Evolutionary conservation across 179 eudicot genomes (phyloP).

Genomic region (Spinacia oleracea): DNA sequence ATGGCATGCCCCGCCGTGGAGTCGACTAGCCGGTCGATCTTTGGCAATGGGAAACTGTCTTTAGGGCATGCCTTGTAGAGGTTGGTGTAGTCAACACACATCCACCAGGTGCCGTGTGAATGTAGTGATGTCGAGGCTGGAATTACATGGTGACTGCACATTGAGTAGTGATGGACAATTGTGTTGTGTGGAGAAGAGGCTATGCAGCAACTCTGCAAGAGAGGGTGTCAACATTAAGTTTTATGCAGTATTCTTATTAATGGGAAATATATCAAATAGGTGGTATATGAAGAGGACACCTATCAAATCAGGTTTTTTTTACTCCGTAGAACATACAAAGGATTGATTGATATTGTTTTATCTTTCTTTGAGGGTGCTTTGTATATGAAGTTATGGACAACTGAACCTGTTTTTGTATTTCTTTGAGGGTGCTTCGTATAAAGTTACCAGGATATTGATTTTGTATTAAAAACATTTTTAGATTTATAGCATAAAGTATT

Average conservation of each 20-base stretch:
- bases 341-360: background rate
- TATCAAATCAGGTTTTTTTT: background rate
- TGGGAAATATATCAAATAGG: background rate
- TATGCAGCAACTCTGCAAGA: background rate
- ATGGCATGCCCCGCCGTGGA: too few relatives aligned
- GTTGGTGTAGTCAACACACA: too few relatives aligned
- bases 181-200: background rate
- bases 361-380: background rate
- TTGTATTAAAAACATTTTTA: too few relatives aligned
- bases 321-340: background rate
- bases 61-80: too few relatives aligned
- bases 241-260: background rate
- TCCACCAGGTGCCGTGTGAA: too few relatives aligned
- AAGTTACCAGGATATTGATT: too few relatives aligned
- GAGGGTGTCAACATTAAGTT: background rate
- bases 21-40: too few relatives aligned
- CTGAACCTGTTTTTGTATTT: background rate
- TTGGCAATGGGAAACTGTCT: too few relatives aligned
- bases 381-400: too few relatives aligned
- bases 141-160: background rate
- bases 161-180: too few relatives aligned
- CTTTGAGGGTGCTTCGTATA: too few relatives aligned
- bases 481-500: too few relatives aligned
- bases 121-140: background rate
- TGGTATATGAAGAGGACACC: background rate